Evolutionary conservation across 257 asterid species (phyloP).

Genomic region (Hygrophila difformis): DNA sequence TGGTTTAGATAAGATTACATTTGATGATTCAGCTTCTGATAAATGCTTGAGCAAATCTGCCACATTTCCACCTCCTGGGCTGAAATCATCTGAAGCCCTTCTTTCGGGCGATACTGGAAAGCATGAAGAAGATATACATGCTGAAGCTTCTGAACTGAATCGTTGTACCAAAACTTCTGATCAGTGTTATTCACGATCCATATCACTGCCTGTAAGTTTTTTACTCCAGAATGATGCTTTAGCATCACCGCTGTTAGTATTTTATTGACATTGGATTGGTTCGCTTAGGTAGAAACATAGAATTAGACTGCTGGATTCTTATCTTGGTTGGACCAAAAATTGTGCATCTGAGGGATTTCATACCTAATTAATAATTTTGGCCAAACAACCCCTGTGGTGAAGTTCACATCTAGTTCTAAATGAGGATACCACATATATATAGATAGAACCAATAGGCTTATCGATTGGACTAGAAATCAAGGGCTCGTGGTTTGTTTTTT

Average conservation of each 20-base stretch:
- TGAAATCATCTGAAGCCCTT: slow-evolving; percentile 22
- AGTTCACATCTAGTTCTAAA: too few species aligned
- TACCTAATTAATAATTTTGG: too few species aligned
- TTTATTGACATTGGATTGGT: too few species aligned
- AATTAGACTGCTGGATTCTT: background rate
- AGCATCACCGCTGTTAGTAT: slow-evolving; percentile 3
- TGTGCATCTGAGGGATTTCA: too few species aligned
- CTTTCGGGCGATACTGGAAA: slow-evolving; percentile 17
- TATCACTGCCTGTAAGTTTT: slow-evolving; percentile 78
- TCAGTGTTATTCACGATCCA: slow-evolving; percentile 29
- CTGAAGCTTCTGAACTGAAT: slow-evolving; percentile 18
- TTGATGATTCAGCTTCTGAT: slow-evolving; percentile 21
- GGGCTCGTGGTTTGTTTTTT: too few species aligned
- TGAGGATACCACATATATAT: too few species aligned
- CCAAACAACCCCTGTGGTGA: too few species aligned
- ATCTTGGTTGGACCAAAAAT: too few species aligned
- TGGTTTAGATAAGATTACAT: slow-evolving; percentile 12
- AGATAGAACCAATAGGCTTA: too few species aligned
- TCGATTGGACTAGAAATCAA: too few species aligned
- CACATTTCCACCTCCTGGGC: slow-evolving; percentile 39
- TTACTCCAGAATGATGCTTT: slow-evolving; percentile 1
- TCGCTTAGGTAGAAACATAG: background rate
- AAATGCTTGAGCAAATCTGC: slow-evolving; percentile 41
- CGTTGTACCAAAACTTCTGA: slow-evolving; percentile 21
- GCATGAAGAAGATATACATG: slow-evolving; percentile 15